phyloP scores from a whole-genome alignment of 495 filamentous ascomycete genomes.

The Penicillium paradoxum region DNA sequence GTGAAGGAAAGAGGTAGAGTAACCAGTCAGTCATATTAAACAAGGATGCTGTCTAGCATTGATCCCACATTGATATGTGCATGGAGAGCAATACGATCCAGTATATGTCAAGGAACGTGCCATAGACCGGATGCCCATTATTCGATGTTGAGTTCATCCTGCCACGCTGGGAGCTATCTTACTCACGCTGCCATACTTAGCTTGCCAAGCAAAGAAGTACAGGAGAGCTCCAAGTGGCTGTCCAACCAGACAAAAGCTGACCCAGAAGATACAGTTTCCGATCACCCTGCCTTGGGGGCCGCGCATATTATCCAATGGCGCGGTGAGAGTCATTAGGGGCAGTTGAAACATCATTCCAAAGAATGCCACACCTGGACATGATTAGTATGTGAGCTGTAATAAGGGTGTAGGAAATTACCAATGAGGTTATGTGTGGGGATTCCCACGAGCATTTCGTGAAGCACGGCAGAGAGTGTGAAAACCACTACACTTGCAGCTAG shows the following conservation, averaged over 20 bases:
- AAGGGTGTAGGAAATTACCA: constrained; percentile 44
- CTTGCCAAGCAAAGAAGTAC: constrained; percentile 98
- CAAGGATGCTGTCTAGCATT: background rate
- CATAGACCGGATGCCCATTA: background rate
- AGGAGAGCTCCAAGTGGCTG: constrained; percentile 85
- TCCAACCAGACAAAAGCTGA: constrained; percentile 87
- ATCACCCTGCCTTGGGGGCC: constrained; percentile 66
- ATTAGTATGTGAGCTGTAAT: constrained; percentile 7
- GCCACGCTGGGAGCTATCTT: constrained; percentile 14
- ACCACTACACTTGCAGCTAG: constrained; percentile 66
- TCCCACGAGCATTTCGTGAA: constrained; percentile 91
- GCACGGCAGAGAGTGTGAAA: constrained; percentile 76
- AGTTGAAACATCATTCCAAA: constrained; percentile 90
- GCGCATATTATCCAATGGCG: constrained; percentile 70
- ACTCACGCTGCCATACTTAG: constrained; percentile 82
- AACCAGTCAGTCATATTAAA: background rate
- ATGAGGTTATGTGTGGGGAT: constrained; percentile 95
- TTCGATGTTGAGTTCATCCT: background rate
- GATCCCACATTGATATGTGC: background rate
- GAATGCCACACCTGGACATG: constrained; percentile 71
- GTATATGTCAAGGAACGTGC: background rate
- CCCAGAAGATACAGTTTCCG: constrained; percentile 94
- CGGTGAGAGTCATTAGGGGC: constrained; percentile 77
- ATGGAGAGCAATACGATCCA: too few species aligned
- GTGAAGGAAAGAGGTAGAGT: background rate